Base-by-base conservation (phyloP, 2,329 filamentous ascomycete species). In the Exophiala alcalophila region DNA sequence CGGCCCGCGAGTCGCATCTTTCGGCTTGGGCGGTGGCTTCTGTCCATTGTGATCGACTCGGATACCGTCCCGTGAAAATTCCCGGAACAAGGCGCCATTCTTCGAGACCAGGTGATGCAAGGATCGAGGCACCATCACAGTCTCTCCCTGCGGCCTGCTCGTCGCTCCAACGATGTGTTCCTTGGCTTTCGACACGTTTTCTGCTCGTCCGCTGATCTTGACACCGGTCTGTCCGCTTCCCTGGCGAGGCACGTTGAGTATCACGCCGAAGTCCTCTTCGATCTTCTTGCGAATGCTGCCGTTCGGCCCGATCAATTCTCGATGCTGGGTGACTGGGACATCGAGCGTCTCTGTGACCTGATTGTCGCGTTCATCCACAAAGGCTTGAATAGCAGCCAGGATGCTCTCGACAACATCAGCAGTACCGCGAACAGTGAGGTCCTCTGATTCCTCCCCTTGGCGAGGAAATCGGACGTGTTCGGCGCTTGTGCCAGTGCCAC, bases 401-500 rank as follows among this genome's bases (percentile, higher is more conserved):
- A 98, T 94, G 68, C 87, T 94, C 57, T 95, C 84, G 2, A 97
- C 91, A 16, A 98, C 74, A 26, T 81, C 80, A 50, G 80, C 81
- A 33, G 84, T 83, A 20, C 92, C 92, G 67, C 96, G 90, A 4
- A 98, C 74, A 62, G 84, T 90, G 66, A 98, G 95, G 18, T 77
- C 78, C 60, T 84, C 87, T 30, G 86, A 88, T 47, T 85, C 83
- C 38, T 83, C 79, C 44, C 94, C 90, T 53, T 86, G 83, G 63
- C 90, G 89, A 44, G 92, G 92, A 73, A 98, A 97, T 64, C 91
- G 89, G 47, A 98, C 88, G 58, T 91, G 88, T 51, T 91, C 86
- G 37, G 89, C 86, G 50, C 84, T 80, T 60, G 95, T 90, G 56
- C 89, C 85, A 25, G 90, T 89, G 7, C 92, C 94, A 50, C 92